Evolutionary conservation across 176 grass and related monocot genomes (phyloP), one percentile per base, ranked within the genome.

Genomic region (Oropetium thomaeum): DNA sequence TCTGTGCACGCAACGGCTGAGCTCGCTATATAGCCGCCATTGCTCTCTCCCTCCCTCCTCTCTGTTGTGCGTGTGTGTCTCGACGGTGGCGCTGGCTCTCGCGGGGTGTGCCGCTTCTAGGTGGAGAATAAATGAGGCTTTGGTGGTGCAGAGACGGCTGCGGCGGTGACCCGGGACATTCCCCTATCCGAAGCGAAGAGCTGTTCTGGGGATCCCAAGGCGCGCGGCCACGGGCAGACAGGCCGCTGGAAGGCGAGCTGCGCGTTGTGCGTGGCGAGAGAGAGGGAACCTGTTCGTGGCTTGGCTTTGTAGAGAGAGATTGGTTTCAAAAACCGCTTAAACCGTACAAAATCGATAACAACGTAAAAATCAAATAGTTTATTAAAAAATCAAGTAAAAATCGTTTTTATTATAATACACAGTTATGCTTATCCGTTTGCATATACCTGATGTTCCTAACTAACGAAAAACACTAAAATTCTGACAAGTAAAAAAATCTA

Each of bases 151-250:
- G 70, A 34, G 33, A 47, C 37, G 77, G 69, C 51, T 29, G 75
- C 28, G 10, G 55, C 6, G 40, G 2, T 27, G 15, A 29, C 3
- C 67, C 67, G 58, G 58, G 74, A 83, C 85, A 87, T 83, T 87
- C 85, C 64, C 85, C 64, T 76, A 66, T 48, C 61, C 40, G n/a
- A 55, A 62, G 69, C 40, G n/a, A 55, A 62, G 77, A 1, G 23
- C 76, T 32, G 67, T n/a, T n/a, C n/a, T n/a, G 83, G 54, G 62
- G 84, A 86, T 86, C 84, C 84, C 84, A 26, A 86, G 54, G 82
- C 82, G 20, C 43, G 82, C 82, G 20, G 62, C 6, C 10, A 7
- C 26, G 28, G 67, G 22, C 5, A 55, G 49, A 15, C 62, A 14
- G 27, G 62, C 0, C 35, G 35, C 35, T 11, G 40, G 40, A 8